A percentile compares a stretch with the other conserved stretches of the same genome.
phyloP scores from a whole-genome alignment of 1,139 yeast genomes.

The Blastobotrys buckinghamii region DNA sequence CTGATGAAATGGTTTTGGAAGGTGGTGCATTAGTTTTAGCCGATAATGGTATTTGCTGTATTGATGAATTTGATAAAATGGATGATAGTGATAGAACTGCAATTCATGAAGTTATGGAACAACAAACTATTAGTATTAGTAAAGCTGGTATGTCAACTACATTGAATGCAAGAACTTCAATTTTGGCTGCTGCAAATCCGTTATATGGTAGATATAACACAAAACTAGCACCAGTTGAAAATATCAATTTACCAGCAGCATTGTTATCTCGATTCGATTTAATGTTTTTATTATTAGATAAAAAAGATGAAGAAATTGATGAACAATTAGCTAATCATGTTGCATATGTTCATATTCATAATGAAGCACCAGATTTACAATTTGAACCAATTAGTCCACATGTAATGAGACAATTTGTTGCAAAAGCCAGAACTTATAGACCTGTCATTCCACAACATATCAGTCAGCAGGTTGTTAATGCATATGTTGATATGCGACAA shows the following conservation, averaged over 20 bases:
- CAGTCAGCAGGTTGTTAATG: slow-evolving; percentile 80
- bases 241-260: slow-evolving; percentile 96
- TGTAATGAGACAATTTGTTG: slow-evolving; percentile 81
- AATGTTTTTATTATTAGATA: slow-evolving; percentile 78
- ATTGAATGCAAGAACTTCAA: slow-evolving; percentile 90
- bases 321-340: slow-evolving; percentile 89
- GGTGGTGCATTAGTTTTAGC: slow-evolving; percentile 98
- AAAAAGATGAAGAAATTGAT: slow-evolving; percentile 74
- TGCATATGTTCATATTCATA: slow-evolving; percentile 92
- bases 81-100: slow-evolving; percentile 96
- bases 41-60: slow-evolving; percentile 97
- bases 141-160: slow-evolving; percentile 98
- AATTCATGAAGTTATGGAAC: slow-evolving; percentile 99
- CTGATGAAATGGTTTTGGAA: slow-evolving; percentile 97
- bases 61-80: slow-evolving; percentile 99
- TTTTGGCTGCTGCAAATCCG: slow-evolving; percentile 97
- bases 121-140: slow-evolving; percentile 94
- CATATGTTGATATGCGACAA: slow-evolving; percentile 88
- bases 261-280: slow-evolving; percentile 91
- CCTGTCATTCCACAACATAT: slow-evolving; percentile 86
- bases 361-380: slow-evolving; percentile 72
- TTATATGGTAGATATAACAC: slow-evolving; percentile 93
- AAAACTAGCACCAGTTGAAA: slow-evolving; percentile 83
- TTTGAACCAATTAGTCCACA: slow-evolving; percentile 73
- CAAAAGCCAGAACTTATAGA: slow-evolving; percentile 76